Evolutionary conservation across 768 basidiomycete genomes (phyloP).

Genomic region (Termitomyces sp.): DNA sequence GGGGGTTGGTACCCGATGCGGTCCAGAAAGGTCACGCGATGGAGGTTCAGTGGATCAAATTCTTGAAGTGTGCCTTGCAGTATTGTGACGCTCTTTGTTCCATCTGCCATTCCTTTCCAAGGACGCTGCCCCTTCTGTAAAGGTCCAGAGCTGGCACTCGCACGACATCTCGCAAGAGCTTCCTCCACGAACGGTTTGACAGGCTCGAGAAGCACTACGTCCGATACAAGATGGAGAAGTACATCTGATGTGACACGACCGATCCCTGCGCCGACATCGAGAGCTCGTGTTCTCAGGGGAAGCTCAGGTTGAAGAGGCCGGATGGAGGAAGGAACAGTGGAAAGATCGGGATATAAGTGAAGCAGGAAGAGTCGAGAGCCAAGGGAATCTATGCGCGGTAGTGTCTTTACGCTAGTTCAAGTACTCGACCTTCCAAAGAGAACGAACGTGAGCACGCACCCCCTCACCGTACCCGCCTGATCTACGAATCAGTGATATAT

Average conservation of each 20-base stretch:
- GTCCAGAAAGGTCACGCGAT: slow-evolving; percentile 46
- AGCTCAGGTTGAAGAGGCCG: slow-evolving; percentile 35
- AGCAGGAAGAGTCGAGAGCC: slow-evolving; percentile 88
- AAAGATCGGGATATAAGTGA: slow-evolving; percentile 74
- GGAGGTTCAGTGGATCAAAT: slow-evolving; percentile 62
- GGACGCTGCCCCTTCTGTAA: slow-evolving; percentile 19
- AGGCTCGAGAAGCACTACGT: slow-evolving; percentile 89
- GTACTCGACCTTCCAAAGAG: slow-evolving; percentile 11
- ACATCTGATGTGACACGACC: slow-evolving; percentile 89
- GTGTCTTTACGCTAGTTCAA: slow-evolving; percentile 43
- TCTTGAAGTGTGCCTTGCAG: slow-evolving; percentile 75
- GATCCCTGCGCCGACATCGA: slow-evolving; percentile 94
- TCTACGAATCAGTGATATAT: background rate
- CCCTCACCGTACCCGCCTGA: slow-evolving; percentile 39
- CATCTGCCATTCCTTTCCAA: slow-evolving; percentile 68
- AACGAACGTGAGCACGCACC: slow-evolving; percentile 30
- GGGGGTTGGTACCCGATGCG: slow-evolving; percentile 59
- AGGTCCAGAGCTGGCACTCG: slow-evolving; percentile 21
- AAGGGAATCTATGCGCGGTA: slow-evolving; percentile 87
- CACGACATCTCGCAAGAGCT: slow-evolving; percentile 43
- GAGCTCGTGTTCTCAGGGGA: slow-evolving; percentile 50
- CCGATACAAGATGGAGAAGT: slow-evolving; percentile 81
- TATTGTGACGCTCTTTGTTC: slow-evolving; percentile 70
- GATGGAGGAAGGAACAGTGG: slow-evolving; percentile 69
- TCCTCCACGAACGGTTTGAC: slow-evolving; percentile 72